phyloP scores from a whole-genome alignment of 2,329 filamentous ascomycete species.

The Venturia asperata region DNA sequence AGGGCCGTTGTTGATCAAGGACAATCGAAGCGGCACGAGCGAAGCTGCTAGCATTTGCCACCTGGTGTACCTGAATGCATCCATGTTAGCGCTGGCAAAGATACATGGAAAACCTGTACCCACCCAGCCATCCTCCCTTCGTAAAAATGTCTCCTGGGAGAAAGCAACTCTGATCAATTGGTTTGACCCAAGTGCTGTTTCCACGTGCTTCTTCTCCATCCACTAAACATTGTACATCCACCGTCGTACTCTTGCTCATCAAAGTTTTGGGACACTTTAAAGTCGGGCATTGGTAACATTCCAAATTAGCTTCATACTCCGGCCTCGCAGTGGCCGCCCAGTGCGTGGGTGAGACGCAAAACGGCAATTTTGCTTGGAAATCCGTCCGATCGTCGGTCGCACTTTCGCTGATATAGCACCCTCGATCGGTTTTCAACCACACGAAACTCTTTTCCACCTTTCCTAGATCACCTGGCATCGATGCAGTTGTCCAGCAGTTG shows the following conservation, averaged over 20 bases:
- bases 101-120: too few relatives aligned
- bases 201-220: conserved; percentile 11
- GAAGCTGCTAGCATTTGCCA: too few relatives aligned
- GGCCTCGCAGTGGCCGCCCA: neutral
- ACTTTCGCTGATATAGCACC: conserved; percentile 2
- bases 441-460: neutral
- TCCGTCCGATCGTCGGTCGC: neutral
- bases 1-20: too few relatives aligned
- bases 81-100: too few relatives aligned
- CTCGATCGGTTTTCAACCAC: conserved; percentile 3
- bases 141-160: neutral
- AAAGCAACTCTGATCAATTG: conserved; percentile 1
- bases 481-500: conserved; percentile 12
- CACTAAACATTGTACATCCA: conserved; percentile 1
- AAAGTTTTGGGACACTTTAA: conserved; percentile 1
- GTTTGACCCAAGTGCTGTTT: conserved; percentile 11
- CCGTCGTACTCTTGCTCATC: neutral
- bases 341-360: neutral
- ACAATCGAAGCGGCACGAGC: too few relatives aligned
- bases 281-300: conserved; percentile 13
- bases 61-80: too few relatives aligned
- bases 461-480: conserved; percentile 7
- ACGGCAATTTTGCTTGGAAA: neutral
- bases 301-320: neutral
- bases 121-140: conserved; percentile 2